A percentile compares a stretch with the other conserved stretches of the same genome.
phyloP scores from a whole-genome alignment of 2,329 filamentous ascomycete genomes.

The Colletotrichum magnum region DNA sequence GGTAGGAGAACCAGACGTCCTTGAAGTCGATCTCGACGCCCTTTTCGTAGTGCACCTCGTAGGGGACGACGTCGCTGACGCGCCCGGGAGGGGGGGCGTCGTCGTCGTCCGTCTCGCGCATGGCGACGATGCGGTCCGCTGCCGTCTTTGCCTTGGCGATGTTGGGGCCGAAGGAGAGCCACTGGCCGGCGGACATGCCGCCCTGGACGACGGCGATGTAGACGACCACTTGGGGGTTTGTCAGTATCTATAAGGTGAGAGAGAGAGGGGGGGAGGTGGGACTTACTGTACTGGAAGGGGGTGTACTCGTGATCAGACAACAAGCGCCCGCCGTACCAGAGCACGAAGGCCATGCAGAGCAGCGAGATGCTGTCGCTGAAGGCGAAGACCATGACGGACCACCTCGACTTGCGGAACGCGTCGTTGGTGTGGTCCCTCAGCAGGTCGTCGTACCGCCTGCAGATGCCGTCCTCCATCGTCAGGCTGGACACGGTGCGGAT shows the following conservation, averaged over 20 bases:
- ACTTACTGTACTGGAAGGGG: slow-evolving; percentile 42
- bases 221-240: slow-evolving; percentile 29
- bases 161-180: slow-evolving; percentile 41
- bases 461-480: slow-evolving; percentile 39
- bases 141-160: slow-evolving; percentile 41
- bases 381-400: slow-evolving; percentile 36
- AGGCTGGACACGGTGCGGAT: slow-evolving; percentile 41
- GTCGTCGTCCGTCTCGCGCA: slow-evolving; percentile 49
- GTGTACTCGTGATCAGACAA: slow-evolving; percentile 39
- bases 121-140: slow-evolving; percentile 38
- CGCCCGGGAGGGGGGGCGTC: slow-evolving; percentile 53
- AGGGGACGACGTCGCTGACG: slow-evolving; percentile 26
- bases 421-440: slow-evolving; percentile 26
- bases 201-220: slow-evolving; percentile 42
- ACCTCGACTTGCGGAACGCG: slow-evolving; percentile 34
- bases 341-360: slow-evolving; percentile 40
- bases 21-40: slow-evolving; percentile 42
- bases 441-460: slow-evolving; percentile 31
- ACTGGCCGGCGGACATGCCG: slow-evolving; percentile 41
- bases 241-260: neutral
- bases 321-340: slow-evolving; percentile 40
- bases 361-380: slow-evolving; percentile 37
- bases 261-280: too few species aligned
- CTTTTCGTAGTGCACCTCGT: slow-evolving; percentile 42
- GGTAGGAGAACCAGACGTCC: slow-evolving; percentile 41